These are phyloP conservation scores for Didymella arachidicola DNA, from an alignment of 2,329 filamentous ascomycete genomes.

Conservation along the genomic window DNA sequence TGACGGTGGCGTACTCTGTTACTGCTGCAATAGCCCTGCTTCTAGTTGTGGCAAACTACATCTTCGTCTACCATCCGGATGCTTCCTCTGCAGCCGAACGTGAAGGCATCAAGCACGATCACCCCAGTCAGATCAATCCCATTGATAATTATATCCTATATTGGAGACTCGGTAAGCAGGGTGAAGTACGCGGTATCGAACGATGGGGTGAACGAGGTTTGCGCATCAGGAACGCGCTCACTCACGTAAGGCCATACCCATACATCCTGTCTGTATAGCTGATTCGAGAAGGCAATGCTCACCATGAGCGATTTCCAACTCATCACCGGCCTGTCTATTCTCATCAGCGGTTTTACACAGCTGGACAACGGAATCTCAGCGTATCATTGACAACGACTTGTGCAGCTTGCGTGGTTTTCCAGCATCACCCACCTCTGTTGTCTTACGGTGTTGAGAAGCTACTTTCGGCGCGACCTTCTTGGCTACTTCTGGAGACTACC, in stretches of 20 bases:
- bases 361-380: slow-evolving; percentile 22
- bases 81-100: neutral
- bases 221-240: slow-evolving; percentile 9
- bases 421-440: slow-evolving; percentile 23
- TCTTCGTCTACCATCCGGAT: slow-evolving; percentile 15
- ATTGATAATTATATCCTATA: slow-evolving; percentile 11
- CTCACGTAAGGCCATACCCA: neutral
- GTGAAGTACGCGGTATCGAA: slow-evolving; percentile 3
- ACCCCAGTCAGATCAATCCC: slow-evolving; percentile 7
- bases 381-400: slow-evolving; percentile 28
- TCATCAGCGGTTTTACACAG: slow-evolving; percentile 27
- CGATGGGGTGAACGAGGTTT: slow-evolving; percentile 8
- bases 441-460: slow-evolving; percentile 11
- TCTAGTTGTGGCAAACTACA: slow-evolving; percentile 2
- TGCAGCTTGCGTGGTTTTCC: slow-evolving; percentile 27
- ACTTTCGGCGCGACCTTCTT: slow-evolving; percentile 1
- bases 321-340: slow-evolving; percentile 24
- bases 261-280: neutral
- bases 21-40: slow-evolving; percentile 10
- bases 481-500: slow-evolving; percentile 20
- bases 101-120: slow-evolving; percentile 5
- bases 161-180: slow-evolving; percentile 6
- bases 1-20: slow-evolving; percentile 10
- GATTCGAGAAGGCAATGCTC: slow-evolving; percentile 19
- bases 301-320: slow-evolving; percentile 28